Conservation (phyloP, 805 yeast genomes). For the Cyberlindnera amylophila region DNA sequence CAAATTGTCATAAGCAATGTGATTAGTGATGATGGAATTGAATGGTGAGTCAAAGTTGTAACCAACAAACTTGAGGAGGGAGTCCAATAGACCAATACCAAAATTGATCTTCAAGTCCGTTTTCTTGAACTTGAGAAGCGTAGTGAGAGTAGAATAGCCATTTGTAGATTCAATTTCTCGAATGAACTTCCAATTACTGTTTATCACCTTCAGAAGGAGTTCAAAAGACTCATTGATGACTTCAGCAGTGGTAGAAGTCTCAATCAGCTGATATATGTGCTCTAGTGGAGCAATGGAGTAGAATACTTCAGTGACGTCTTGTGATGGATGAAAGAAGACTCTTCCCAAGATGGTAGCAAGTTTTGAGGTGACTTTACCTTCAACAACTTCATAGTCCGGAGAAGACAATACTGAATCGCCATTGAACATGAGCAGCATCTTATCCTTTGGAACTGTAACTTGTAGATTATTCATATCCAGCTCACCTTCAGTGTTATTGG, state of each 20-base stretch:
- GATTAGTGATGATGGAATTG: conserved; percentile 55
- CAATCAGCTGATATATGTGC: conserved; percentile 42
- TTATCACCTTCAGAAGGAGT: conserved; percentile 40
- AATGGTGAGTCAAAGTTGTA: conserved; percentile 46
- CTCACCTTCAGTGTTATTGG: conserved; percentile 21
- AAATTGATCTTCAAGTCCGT: conserved; percentile 26
- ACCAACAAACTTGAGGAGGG: conserved; percentile 52
- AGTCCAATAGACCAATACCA: conserved; percentile 42
- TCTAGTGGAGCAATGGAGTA: conserved; percentile 49
- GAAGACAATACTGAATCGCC: conserved; percentile 5
- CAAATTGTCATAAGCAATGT: conserved; percentile 51
- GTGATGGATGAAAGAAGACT: conserved; percentile 4
- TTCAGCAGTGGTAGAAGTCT: conserved; percentile 35
- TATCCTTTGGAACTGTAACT: conserved; percentile 17
- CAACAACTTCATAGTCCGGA: background rate
- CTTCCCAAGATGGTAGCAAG: conserved; percentile 11
- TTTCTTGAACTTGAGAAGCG: conserved; percentile 46
- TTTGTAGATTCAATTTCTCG: conserved; percentile 56
- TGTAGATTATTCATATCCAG: conserved; percentile 18
- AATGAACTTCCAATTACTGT: conserved; percentile 46
- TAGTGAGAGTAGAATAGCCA: conserved; percentile 58
- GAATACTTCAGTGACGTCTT: conserved; percentile 19
- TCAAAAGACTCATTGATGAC: conserved; percentile 34
- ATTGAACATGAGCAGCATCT: conserved; percentile 20
- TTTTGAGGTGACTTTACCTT: conserved; percentile 3